These are phyloP conservation scores for Dianthus caryophyllus DNA, from an alignment of 148 eudicot species.

Conservation along the genomic window DNA sequence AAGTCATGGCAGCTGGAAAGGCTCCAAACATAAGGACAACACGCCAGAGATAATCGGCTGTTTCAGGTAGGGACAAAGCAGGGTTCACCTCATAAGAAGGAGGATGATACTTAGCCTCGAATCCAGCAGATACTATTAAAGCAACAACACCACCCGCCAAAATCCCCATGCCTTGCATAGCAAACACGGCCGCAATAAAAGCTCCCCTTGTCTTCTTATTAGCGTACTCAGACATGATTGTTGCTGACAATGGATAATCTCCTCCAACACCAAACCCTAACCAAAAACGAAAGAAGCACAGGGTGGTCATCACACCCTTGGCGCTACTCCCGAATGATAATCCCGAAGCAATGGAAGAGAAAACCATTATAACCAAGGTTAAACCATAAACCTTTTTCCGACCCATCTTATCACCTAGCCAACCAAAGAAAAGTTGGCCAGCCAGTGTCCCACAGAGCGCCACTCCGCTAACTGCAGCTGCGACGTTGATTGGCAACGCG, in stretches of 20 bases:
- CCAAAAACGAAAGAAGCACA: conserved; percentile 57
- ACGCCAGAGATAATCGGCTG: conserved; percentile 37
- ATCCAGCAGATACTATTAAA: conserved; percentile 34
- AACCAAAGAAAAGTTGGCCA: conserved; percentile 68
- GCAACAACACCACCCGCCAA: conserved; percentile 53
- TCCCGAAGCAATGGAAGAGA: conserved; percentile 45
- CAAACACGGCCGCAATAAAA: conserved; percentile 63
- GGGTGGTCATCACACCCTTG: conserved; percentile 41
- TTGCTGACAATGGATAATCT: conserved; percentile 67
- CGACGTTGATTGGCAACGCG: conserved; percentile 42
- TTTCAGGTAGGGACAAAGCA: conserved; percentile 16
- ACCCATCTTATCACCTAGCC: conserved; percentile 74
- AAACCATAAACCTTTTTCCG: conserved; percentile 55
- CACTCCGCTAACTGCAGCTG: conserved; percentile 58
- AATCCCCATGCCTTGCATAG: conserved; percentile 73
- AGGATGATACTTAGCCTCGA: conserved; percentile 12
- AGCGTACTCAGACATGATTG: conserved; percentile 78
- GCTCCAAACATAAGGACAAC: conserved; percentile 54
- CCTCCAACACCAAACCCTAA: conserved; percentile 65
- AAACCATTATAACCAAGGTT: conserved; percentile 42
- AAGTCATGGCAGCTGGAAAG: conserved; percentile 46
- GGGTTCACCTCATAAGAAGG: conserved; percentile 18
- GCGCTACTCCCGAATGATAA: conserved; percentile 36
- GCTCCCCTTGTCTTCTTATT: conserved; percentile 63
- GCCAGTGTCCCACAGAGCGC: conserved; percentile 61